phyloP scores from a whole-genome alignment of 2,329 filamentous ascomycete genomes.

The Aspergillus ustus region DNA sequence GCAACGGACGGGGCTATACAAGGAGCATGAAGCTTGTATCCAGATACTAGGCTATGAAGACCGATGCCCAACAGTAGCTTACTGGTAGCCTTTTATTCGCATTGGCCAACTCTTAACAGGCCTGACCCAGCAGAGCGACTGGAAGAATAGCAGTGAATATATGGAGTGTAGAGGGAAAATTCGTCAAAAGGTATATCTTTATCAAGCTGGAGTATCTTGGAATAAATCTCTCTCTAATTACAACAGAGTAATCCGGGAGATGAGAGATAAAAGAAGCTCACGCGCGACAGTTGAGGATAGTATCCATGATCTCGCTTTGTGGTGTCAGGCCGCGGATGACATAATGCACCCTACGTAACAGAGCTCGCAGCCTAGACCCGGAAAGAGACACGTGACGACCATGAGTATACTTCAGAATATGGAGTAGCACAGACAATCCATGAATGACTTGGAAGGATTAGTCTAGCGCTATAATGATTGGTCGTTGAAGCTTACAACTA shows the following conservation, averaged over 20 bases:
- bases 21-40: constrained; percentile 28
- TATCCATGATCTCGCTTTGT: constrained; percentile 19
- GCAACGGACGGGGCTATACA: constrained; percentile 18
- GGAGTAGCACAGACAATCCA: neutral
- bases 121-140: constrained; percentile 23
- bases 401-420: neutral
- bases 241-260: constrained; percentile 10
- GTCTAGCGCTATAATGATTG: neutral
- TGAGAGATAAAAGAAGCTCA: constrained; percentile 24
- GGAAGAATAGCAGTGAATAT: constrained; percentile 16
- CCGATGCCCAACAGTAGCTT: constrained; percentile 29
- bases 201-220: neutral
- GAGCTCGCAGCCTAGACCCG: constrained; percentile 25
- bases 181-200: neutral
- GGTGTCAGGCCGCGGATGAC: constrained; percentile 31
- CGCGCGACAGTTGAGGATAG: constrained; percentile 25
- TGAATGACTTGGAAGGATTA: neutral
- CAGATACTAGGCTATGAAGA: constrained; percentile 24
- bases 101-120: constrained; percentile 26
- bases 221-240: constrained; percentile 12
- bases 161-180: neutral
- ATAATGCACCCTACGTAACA: constrained; percentile 33
- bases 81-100: constrained; percentile 32
- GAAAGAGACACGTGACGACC: neutral
- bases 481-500: neutral